Evolutionary conservation across 768 basidiomycete species (phyloP).

Genomic region (Leucogyrophana mollusca): DNA sequence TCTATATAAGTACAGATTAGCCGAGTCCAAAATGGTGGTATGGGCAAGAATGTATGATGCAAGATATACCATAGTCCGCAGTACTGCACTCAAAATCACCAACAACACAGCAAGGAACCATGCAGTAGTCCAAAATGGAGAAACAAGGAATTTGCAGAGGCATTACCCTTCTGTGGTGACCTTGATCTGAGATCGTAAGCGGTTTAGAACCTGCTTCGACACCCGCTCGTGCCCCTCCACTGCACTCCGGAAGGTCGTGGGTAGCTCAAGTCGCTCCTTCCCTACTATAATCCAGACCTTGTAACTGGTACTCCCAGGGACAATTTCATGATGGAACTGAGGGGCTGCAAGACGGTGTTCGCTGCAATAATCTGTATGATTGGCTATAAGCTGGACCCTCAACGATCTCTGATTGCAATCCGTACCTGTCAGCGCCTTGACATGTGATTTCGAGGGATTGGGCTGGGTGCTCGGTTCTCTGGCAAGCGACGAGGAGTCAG

Average conservation of each 20-base stretch:
- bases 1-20: no score
- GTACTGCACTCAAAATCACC: no score
- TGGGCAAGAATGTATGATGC: no score
- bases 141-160: no score
- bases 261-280: slow-evolving; percentile 43
- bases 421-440: slow-evolving; percentile 14
- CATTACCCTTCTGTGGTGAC: no score
- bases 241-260: slow-evolving; percentile 33
- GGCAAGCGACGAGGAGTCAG: no score
- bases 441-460: slow-evolving; percentile 18
- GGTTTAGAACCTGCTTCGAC: slow-evolving; percentile 42
- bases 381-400: no score
- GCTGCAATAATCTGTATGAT: slow-evolving; percentile 20
- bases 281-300: slow-evolving; percentile 50
- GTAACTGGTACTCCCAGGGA: slow-evolving; percentile 16
- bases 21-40: no score
- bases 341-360: slow-evolving; percentile 23
- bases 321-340: slow-evolving; percentile 33
- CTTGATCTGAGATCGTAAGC: slow-evolving; percentile 26
- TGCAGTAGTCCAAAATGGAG: no score
- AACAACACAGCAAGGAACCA: no score
- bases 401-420: neutral
- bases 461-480: no score
- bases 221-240: slow-evolving; percentile 42
- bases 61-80: no score